Evolutionary conservation across 2,329 filamentous ascomycete species (phyloP).

Genomic region (Talaromyces marneffei): DNA sequence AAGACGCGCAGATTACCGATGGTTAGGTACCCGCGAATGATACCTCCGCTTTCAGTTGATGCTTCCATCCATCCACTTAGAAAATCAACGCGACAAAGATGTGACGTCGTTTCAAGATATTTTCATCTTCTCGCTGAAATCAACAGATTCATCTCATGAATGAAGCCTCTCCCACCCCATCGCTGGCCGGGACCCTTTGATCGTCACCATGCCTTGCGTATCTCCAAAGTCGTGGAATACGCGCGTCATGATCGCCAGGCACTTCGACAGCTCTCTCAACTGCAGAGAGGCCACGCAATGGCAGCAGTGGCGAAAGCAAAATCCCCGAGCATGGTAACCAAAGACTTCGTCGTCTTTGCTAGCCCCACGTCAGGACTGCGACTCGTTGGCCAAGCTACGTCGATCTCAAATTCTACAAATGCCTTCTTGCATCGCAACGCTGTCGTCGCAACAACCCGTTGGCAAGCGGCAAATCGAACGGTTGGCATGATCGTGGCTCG

Average conservation of each 20-base stretch:
- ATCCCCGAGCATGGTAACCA: slow-evolving; percentile 3
- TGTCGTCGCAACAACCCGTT: background rate
- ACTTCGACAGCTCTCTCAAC: slow-evolving; percentile 15
- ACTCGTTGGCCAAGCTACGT: slow-evolving; percentile 7
- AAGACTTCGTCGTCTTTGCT: slow-evolving; percentile 2
- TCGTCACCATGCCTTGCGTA: slow-evolving; percentile 24
- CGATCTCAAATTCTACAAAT: slow-evolving; percentile 5
- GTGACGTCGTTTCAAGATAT: background rate
- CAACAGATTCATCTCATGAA: slow-evolving; percentile 1
- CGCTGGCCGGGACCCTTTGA: slow-evolving; percentile 5
- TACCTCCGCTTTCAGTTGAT: background rate
- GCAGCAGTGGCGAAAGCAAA: slow-evolving; percentile 12
- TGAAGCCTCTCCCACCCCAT: slow-evolving; percentile 10
- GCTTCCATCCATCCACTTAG: background rate
- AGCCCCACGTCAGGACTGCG: background rate
- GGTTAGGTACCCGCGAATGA: background rate
- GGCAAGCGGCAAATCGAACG: background rate
- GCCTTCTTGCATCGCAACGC: background rate
- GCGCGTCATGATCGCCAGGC: slow-evolving; percentile 25
- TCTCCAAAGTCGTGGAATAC: slow-evolving; percentile 22
- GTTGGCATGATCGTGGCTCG: slow-evolving; percentile 10
- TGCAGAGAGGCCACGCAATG: background rate
- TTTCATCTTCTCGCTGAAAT: background rate
- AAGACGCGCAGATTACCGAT: background rate
- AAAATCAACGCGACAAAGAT: background rate